Base-by-base conservation (phyloP, 306 rosid species). In the Sindora glabra region DNA sequence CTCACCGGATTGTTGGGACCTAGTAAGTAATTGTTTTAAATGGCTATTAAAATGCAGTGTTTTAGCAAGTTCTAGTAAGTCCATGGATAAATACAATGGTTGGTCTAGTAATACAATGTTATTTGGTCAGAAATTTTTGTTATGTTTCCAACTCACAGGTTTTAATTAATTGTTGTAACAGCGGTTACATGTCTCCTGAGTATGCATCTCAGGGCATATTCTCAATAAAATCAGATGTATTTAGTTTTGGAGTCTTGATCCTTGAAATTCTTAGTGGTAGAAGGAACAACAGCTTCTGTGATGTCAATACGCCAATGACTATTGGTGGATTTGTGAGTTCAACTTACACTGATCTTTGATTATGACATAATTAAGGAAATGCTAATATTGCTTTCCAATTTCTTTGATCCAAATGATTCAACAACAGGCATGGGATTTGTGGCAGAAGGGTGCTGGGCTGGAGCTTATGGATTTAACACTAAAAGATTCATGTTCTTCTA, bases 371-470 rank as follows among this genome's bases (percentile, higher is more conserved):
- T 3, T 36, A 36, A 9, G n/a, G n/a, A 8, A 36, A 1, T 36
- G 12, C 41, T n/a, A n/a, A n/a, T n/a, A 36, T 36, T 8, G 11
- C 13, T 36, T 36, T 1, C 14, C 41, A 36, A 36, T 36, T 12
- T 36, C 14, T 36, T n/a, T n/a, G 11, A 36, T 8, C 11, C 4
- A n/a, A 36, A 18, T 47, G 22, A 15, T 59, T 21, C 22, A 39
- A 2, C 8, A 38, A 29, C 40, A 65, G 63, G 63, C 71, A 65
- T 65, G 71, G 71, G 56, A 22, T 16, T 54, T 54, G 23, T 65
- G 71, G 71, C 42, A 21, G 33, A 50, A 14, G n/a, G 36, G 36
- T 42, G 46, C 46, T 10, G 11, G 8, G 17, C 15, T 10, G 41
- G 45, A 34, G 12, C 33, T 65, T 1, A 30, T 65, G 5, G 71